Evolutionary conservation across 495 filamentous ascomycete species (phyloP).

Genomic region (Beverwykella pulmonaria): DNA sequence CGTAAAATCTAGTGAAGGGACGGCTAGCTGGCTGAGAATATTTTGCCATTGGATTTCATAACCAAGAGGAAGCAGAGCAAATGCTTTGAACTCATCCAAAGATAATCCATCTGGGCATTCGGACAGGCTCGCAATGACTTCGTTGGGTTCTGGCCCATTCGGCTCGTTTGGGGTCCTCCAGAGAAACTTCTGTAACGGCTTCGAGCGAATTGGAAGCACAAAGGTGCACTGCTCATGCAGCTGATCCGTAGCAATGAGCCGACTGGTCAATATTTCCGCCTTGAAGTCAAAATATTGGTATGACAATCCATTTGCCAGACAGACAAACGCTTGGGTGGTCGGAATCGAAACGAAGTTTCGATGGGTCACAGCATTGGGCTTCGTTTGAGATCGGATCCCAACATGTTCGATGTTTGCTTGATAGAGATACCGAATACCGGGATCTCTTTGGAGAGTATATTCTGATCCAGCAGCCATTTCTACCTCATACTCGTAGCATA

Average conservation of each 20-base stretch:
- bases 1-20: slow-evolving; percentile 29
- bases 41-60: slow-evolving; percentile 38
- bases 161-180: slow-evolving; percentile 8
- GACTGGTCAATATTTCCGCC: background rate
- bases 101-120: slow-evolving; percentile 34
- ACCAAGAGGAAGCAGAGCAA: slow-evolving; percentile 34
- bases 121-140: slow-evolving; percentile 32
- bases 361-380: slow-evolving; percentile 13
- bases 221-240: slow-evolving; percentile 23
- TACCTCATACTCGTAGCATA: background rate
- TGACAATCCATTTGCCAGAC: slow-evolving; percentile 28
- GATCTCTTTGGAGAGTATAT: slow-evolving; percentile 10
- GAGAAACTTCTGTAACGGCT: slow-evolving; percentile 27
- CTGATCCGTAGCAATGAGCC: background rate
- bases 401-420: background rate
- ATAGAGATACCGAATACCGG: background rate
- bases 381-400: slow-evolving; percentile 7
- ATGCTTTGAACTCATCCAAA: slow-evolving; percentile 36
- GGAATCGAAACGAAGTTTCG: slow-evolving; percentile 36
- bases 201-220: slow-evolving; percentile 23
- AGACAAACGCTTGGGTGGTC: slow-evolving; percentile 18
- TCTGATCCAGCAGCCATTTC: background rate
- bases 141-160: slow-evolving; percentile 24
- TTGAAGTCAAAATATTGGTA: slow-evolving; percentile 30
- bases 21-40: slow-evolving; percentile 28